phyloP scores from a whole-genome alignment of 2,329 filamentous ascomycete species.

The Fusarium dimerum region DNA sequence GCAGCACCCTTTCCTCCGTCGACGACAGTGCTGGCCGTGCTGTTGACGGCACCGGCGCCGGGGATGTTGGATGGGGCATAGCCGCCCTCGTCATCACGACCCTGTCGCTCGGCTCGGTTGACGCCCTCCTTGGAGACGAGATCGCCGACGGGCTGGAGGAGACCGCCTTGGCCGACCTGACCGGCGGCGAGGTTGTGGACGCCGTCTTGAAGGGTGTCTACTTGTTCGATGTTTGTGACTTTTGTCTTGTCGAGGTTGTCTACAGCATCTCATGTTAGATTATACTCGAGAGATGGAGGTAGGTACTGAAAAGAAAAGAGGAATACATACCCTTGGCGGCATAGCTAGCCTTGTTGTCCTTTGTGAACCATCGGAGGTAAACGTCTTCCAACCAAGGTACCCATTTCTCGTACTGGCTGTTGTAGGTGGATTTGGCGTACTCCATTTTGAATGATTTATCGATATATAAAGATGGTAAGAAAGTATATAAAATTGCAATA shows the following conservation, averaged over 20 bases:
- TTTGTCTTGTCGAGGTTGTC: slow-evolving; percentile 70
- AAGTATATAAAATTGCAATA: not conserved
- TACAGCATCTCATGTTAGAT: slow-evolving; percentile 31
- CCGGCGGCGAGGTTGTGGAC: slow-evolving; percentile 62
- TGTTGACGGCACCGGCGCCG: slow-evolving; percentile 29
- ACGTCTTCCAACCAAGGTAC: slow-evolving; percentile 76
- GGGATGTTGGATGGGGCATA: slow-evolving; percentile 41
- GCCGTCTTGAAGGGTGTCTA: slow-evolving; percentile 69
- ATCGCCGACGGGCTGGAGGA: slow-evolving; percentile 66
- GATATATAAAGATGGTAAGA: not conserved
- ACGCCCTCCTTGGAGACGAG: slow-evolving; percentile 62
- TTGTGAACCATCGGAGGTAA: slow-evolving; percentile 72
- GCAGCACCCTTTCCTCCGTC: slow-evolving; percentile 36
- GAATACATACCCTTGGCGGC: slow-evolving; percentile 60
- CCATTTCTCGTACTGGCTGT: slow-evolving; percentile 73
- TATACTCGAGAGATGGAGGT: fast-evolving
- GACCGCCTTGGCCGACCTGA: slow-evolving; percentile 68
- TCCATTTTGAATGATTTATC: slow-evolving; percentile 42
- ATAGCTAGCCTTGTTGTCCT: slow-evolving; percentile 76
- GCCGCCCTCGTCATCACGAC: slow-evolving; percentile 61
- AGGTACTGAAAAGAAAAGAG: not conserved
- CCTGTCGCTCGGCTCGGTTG: slow-evolving; percentile 64
- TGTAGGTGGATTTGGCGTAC: slow-evolving; percentile 65
- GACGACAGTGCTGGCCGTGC: slow-evolving; percentile 26
- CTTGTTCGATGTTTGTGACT: slow-evolving; percentile 65